phyloP scores from a whole-genome alignment of 805 yeast species.

The Hemisphaericaspora nanyangensis region DNA sequence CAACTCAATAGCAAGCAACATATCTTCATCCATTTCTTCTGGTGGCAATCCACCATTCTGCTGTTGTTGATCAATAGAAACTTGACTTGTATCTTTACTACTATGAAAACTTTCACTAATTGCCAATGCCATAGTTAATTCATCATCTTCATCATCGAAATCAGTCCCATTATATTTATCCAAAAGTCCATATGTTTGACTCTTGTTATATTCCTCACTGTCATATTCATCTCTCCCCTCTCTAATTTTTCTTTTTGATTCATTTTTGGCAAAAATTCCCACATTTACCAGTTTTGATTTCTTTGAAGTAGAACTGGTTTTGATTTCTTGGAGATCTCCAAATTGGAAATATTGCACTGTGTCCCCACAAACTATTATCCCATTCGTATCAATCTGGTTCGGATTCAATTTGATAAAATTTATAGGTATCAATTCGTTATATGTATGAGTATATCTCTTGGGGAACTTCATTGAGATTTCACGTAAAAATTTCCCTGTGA shows the following conservation, averaged over 20 bases:
- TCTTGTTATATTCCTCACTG: constrained; percentile 18
- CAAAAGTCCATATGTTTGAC: constrained; percentile 23
- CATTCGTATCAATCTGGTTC: constrained; percentile 24
- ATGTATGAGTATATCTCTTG: constrained; percentile 19
- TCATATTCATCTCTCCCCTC: constrained; percentile 38
- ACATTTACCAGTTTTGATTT: constrained; percentile 15
- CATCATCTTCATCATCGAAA: constrained; percentile 34
- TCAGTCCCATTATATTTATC: constrained; percentile 46
- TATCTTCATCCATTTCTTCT: constrained; percentile 24
- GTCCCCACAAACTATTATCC: constrained; percentile 40
- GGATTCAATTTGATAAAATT: constrained; percentile 22
- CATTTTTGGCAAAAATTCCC: constrained; percentile 20
- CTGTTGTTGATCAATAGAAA: background rate
- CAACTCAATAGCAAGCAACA: constrained; percentile 20
- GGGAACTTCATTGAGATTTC: constrained; percentile 30
- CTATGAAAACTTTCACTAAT: constrained; percentile 27
- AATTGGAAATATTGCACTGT: constrained; percentile 44
- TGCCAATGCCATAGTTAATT: constrained; percentile 41
- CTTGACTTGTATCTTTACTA: constrained; percentile 1
- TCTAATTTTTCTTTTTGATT: constrained; percentile 21
- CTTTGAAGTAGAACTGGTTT: constrained; percentile 4
- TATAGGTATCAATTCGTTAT: constrained; percentile 21
- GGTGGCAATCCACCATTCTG: constrained; percentile 1
- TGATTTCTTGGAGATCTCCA: constrained; percentile 27
- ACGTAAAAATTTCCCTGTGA: constrained; percentile 39